A percentile compares a stretch with the other conserved stretches of the same genome.
phyloP scores from a whole-genome alignment of 2,329 filamentous ascomycete species.

The Bipolaris gigantea region DNA sequence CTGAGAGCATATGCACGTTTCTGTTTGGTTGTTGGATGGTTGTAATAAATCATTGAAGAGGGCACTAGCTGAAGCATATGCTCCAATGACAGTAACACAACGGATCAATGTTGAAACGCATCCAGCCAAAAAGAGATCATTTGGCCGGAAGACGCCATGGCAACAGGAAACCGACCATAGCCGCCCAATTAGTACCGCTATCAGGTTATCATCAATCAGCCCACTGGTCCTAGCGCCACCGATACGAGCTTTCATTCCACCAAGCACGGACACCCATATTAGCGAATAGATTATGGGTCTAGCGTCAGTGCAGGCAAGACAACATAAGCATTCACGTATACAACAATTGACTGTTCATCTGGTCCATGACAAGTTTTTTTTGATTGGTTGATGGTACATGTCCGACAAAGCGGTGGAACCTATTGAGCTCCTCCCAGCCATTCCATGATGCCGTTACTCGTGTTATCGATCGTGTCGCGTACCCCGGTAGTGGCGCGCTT shows the following conservation, averaged over 20 bases:
- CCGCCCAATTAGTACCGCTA: background rate
- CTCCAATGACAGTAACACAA: background rate
- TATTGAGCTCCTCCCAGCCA: slow-evolving; percentile 28
- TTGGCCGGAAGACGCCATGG: background rate
- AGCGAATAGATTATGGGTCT: background rate
- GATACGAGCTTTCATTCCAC: background rate
- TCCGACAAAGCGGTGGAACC: slow-evolving; percentile 28
- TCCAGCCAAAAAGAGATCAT: background rate
- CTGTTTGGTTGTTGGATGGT: too few relatives aligned
- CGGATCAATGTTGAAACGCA: background rate
- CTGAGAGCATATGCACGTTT: too few relatives aligned
- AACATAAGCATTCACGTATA: background rate
- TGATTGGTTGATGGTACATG: slow-evolving; percentile 29
- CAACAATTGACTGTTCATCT: background rate
- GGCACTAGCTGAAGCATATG: background rate
- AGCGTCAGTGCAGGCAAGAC: background rate
- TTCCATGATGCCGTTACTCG: slow-evolving; percentile 32
- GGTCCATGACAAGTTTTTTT: slow-evolving; percentile 24
- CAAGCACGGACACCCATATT: slow-evolving; percentile 1
- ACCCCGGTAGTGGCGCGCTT: slow-evolving; percentile 32
- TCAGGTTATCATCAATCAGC: background rate
- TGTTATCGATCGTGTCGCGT: slow-evolving; percentile 25
- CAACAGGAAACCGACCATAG: background rate
- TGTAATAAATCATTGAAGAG: too few relatives aligned
- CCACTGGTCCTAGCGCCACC: background rate